Conservation (phyloP, 345 rosid species). For the Euphorbia peplus region DNA sequence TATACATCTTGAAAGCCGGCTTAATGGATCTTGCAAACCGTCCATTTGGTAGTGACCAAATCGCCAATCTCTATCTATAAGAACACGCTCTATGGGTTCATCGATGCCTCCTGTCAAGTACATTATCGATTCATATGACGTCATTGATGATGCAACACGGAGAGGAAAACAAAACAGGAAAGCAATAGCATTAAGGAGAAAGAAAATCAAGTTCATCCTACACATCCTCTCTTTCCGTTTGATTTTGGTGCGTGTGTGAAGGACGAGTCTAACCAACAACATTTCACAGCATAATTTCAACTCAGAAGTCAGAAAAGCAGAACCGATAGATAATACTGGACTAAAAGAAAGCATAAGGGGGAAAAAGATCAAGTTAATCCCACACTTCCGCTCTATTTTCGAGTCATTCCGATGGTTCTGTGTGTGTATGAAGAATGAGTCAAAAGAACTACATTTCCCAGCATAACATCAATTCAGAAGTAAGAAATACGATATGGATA, state of each 20-base stretch:
- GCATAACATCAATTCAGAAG: no score
- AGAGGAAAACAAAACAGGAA: not conserved
- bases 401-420: no score
- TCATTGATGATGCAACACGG: not conserved
- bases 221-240: not conserved
- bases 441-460: no score
- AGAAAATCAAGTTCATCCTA: no score
- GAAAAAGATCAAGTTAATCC: no score
- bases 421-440: no score
- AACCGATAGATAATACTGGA: not conserved
- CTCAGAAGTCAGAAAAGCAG: not conserved
- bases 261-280: not conserved
- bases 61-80: constrained; percentile 74
- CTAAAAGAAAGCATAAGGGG: no score
- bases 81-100: constrained; percentile 53
- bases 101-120: constrained; percentile 77
- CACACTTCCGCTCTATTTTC: no score
- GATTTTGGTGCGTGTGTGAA: not conserved
- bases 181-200: no score
- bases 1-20: constrained; percentile 51
- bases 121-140: not conserved
- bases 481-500: no score
- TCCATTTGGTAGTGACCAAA: constrained; percentile 96
- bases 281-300: not conserved
- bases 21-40: constrained; percentile 89